Evolutionary conservation across 2,329 filamentous ascomycete species (phyloP).

Genomic region (Alternaria incomplexa): DNA sequence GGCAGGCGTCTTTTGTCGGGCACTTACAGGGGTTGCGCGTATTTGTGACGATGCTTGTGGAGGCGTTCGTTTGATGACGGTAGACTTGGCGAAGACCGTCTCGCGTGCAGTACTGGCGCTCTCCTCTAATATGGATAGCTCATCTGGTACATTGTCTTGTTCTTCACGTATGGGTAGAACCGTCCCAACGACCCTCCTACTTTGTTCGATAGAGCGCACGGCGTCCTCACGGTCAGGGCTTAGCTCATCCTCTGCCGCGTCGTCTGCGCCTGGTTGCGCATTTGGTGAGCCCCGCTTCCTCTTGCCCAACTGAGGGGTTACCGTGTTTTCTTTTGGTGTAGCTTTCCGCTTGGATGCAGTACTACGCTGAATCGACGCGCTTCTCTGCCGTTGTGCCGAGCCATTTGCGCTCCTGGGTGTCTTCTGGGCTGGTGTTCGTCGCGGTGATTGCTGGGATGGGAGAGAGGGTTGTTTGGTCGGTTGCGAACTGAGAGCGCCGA

Average conservation of each 20-base stretch:
- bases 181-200: slow-evolving; percentile 29
- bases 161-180: slow-evolving; percentile 35
- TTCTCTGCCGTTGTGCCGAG: slow-evolving; percentile 36
- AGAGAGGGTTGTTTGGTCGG: slow-evolving; percentile 34
- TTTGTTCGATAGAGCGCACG: slow-evolving; percentile 35
- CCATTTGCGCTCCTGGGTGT: slow-evolving; percentile 26
- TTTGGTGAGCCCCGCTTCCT: slow-evolving; percentile 38
- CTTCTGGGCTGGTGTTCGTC: slow-evolving; percentile 32
- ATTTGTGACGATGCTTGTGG: slow-evolving; percentile 13
- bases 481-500: slow-evolving; percentile 28
- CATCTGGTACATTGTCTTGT: slow-evolving; percentile 33
- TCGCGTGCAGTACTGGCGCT: slow-evolving; percentile 21
- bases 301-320: slow-evolving; percentile 43
- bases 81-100: slow-evolving; percentile 7
- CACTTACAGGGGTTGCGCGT: slow-evolving; percentile 1
- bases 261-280: slow-evolving; percentile 21
- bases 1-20: slow-evolving; percentile 14
- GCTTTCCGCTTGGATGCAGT: slow-evolving; percentile 18
- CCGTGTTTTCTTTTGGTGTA: slow-evolving; percentile 22
- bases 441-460: slow-evolving; percentile 30
- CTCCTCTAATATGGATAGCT: slow-evolving; percentile 36
- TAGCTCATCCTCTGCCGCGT: slow-evolving; percentile 41
- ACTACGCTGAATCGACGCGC: slow-evolving; percentile 38
- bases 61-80: slow-evolving; percentile 18
- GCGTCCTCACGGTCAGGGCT: slow-evolving; percentile 38